Percentiles rank a stretch among this genome's conserved stretches.
These are phyloP conservation scores for Penicillium desertorum DNA, from an alignment of 495 filamentous ascomycete species.

Conservation along the genomic window DNA sequence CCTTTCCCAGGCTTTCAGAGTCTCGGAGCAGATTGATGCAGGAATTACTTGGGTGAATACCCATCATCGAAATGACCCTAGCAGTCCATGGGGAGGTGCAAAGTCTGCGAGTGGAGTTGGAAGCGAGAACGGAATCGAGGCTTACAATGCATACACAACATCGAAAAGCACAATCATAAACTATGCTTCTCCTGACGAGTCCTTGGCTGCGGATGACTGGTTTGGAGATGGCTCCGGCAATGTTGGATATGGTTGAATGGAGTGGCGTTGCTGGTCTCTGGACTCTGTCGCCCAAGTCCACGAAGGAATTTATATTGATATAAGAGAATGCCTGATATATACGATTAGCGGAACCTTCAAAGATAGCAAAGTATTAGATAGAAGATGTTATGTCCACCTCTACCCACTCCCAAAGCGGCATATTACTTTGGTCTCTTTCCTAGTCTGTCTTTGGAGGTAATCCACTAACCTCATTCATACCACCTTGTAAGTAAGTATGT, in stretches of 20 bases:
- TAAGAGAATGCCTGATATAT: too few relatives aligned
- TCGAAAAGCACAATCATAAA: conserved; percentile 29
- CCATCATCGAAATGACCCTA: conserved; percentile 31
- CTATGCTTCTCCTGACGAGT: conserved; percentile 22
- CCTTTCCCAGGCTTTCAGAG: conserved; percentile 49
- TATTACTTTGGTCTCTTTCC: neutral
- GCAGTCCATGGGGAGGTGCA: conserved; percentile 29
- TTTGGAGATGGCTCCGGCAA: conserved; percentile 16
- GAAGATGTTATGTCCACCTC: neutral
- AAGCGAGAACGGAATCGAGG: conserved; percentile 31
- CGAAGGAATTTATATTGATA: neutral
- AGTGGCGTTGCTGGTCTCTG: neutral
- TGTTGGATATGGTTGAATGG: conserved; percentile 25
- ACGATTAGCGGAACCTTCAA: too few relatives aligned
- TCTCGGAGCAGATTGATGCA: conserved; percentile 48
- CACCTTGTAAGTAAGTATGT: neutral
- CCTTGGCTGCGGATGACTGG: conserved; percentile 26
- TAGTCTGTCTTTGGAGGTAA: neutral
- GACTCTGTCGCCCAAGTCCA: neutral
- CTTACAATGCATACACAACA: conserved; percentile 27
- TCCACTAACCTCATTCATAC: neutral
- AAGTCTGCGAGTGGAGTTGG: conserved; percentile 28
- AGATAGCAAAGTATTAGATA: neutral
- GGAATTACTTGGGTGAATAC: conserved; percentile 57
- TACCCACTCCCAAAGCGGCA: neutral